Evolutionary conservation across 768 basidiomycete species (phyloP), one percentile per base, ranked within the genome.

Genomic region (Holtermanniella nyarrowii): DNA sequence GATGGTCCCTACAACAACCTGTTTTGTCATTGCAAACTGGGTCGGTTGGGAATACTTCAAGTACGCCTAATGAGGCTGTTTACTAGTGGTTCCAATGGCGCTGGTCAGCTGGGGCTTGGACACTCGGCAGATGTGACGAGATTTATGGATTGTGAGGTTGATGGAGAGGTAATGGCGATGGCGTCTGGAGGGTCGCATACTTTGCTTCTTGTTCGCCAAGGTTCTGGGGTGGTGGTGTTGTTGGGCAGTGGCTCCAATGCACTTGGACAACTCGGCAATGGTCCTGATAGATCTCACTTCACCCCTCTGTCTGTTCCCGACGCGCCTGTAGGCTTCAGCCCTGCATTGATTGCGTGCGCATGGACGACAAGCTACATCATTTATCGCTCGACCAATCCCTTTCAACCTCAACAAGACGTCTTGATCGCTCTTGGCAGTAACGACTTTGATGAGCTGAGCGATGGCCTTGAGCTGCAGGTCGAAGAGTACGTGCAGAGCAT

Each of bases 1-100:
- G 37, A 75, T 90, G 42, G 78, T 96, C 42, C 89, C 93, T 12
- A 82, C 83, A 5, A 80, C 78, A 10, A 77, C 84, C 39, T 90
- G 88, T 72, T 93, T 90, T 70, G 85, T 88, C 48, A 97, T 97
- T 62, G 88, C 89, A 40, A 96, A 96, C 64, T 97, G 93, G 93
- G 87, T 93, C 37, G 91, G 91, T 40, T 96, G 90, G 89, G 89
- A 96, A 71, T 95, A 88, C 71, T 96, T 88, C 68, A 81, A 85
- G 42, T 89, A 90, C 70, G 88, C 88, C 11, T 91, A 71, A 47
- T 42, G n/a, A 37, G 18, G 14, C 50, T 70, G 0, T 50, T 57
- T 16, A 54, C 62, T 1, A 57, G 57, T 45, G 69, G 69, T 10
- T 70, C 69, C 1, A 70, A 70, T 47, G 58, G 57, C 18, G 56